phyloP scores from a whole-genome alignment of 257 asterid genomes.

The Solanum appendiculatum region DNA sequence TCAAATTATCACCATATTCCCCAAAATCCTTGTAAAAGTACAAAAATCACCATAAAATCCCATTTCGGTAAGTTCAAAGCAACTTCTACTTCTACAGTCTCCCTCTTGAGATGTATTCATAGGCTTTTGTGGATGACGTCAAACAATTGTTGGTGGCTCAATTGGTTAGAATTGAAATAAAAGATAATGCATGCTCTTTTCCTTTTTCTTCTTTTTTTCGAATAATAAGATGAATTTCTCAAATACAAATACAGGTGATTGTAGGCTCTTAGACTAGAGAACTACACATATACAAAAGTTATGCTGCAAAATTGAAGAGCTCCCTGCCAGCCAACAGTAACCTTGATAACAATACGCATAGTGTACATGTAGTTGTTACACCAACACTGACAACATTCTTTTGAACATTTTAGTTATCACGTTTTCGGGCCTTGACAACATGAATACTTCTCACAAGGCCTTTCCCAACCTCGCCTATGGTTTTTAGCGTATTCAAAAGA shows the following conservation, averaged over 20 bases:
- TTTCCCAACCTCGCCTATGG: conserved; percentile 77
- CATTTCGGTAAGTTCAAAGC: background rate
- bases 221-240: background rate
- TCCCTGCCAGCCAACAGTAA: background rate
- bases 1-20: background rate
- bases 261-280: background rate
- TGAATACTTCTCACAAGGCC: conserved; percentile 71
- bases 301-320: background rate
- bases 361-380: background rate
- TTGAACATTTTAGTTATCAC: conserved; percentile 7
- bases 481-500: conserved; percentile 34
- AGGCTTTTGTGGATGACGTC: background rate
- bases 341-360: background rate
- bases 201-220: background rate
- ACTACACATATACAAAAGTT: background rate
- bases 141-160: background rate
- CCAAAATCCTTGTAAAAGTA: background rate
- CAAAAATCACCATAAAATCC: background rate
- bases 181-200: background rate
- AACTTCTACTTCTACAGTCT: background rate
- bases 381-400: background rate
- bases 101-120: background rate
- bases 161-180: background rate
- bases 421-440: conserved; percentile 60
- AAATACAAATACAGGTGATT: background rate